A percentile compares a stretch with the other conserved stretches of the same genome.
Evolutionary conservation across 2,329 filamentous ascomycete genomes (phyloP).

Genomic region (Malbranchea cinnamomea): DNA sequence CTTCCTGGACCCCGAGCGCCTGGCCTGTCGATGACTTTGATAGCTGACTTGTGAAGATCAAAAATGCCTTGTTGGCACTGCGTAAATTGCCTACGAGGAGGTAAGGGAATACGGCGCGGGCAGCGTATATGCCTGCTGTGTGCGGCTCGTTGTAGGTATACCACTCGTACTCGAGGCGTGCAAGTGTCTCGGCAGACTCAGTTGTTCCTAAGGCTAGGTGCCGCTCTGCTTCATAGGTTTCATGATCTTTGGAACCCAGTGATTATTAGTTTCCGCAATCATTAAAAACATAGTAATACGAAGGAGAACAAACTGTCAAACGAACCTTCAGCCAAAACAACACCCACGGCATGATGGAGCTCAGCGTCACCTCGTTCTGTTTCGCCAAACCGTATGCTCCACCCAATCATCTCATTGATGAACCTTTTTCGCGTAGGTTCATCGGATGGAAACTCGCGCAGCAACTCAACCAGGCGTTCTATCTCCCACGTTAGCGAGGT

Average conservation of each 20-base stretch:
- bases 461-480: constrained; percentile 55
- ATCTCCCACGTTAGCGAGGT: not conserved
- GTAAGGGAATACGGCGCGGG: constrained; percentile 78
- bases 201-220: constrained; percentile 80
- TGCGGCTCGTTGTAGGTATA: constrained; percentile 80
- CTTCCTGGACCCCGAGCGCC: constrained; percentile 61
- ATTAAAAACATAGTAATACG: constrained; percentile 4
- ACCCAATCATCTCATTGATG: constrained; percentile 70
- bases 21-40: constrained; percentile 34
- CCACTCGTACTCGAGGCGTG: constrained; percentile 81
- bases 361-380: constrained; percentile 87
- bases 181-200: constrained; percentile 68
- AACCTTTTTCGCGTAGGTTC: constrained; percentile 92
- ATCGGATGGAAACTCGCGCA: constrained; percentile 64
- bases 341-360: constrained; percentile 80
- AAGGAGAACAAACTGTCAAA: not conserved
- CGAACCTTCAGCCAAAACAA: constrained; percentile 64
- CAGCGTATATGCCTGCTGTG: constrained; percentile 72
- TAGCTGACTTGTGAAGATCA: constrained; percentile 57
- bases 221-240: constrained; percentile 82
- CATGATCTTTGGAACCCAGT: constrained; percentile 46
- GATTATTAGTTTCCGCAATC: constrained; percentile 1
- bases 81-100: constrained; percentile 80
- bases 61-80: constrained; percentile 69
- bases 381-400: constrained; percentile 75